Conservation (phyloP, 2,329 filamentous ascomycete genomes). For the Escovopsis sp. region DNA sequence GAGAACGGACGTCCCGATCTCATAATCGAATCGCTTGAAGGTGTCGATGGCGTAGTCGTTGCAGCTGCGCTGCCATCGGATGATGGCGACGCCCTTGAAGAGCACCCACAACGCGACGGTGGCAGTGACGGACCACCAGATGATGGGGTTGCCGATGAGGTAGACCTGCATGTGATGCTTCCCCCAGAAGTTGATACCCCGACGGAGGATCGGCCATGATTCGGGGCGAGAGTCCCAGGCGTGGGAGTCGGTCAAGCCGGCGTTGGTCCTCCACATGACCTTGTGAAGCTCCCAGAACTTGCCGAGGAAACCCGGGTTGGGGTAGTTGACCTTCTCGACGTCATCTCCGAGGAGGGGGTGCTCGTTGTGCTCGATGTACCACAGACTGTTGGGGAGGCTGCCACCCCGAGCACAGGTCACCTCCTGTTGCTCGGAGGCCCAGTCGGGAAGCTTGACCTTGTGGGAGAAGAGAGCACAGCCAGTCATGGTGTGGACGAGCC, state of each 20-base stretch:
- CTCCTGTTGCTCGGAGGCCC: constrained; percentile 96
- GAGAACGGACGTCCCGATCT: constrained; percentile 77
- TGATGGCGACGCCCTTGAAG: constrained; percentile 76
- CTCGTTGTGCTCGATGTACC: constrained; percentile 87
- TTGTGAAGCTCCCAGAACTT: constrained; percentile 96
- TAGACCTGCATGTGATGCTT: constrained; percentile 91
- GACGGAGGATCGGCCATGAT: constrained; percentile 81
- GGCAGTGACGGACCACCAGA: constrained; percentile 82
- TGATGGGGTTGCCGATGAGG: constrained; percentile 82
- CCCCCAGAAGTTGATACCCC: constrained; percentile 99
- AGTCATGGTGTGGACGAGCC: constrained; percentile 89
- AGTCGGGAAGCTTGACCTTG: constrained; percentile 96
- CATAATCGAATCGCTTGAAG: constrained; percentile 97
- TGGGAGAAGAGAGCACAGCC: constrained; percentile 94
- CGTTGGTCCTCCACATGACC: constrained; percentile 99
- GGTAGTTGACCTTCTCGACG: constrained; percentile 92
- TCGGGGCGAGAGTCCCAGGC: constrained; percentile 93
- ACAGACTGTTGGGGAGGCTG: constrained; percentile 88
- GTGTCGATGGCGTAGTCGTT: constrained; percentile 66
- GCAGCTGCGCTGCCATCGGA: constrained; percentile 90
- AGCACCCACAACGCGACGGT: constrained; percentile 62
- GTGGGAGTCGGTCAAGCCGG: constrained; percentile 88
- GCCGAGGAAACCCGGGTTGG: constrained; percentile 83
- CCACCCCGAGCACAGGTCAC: constrained; percentile 92
- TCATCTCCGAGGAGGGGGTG: constrained; percentile 62